A percentile compares a stretch with the other conserved stretches of the same genome.
Evolutionary conservation across 192 early-diverging fungal genomes (phyloP).

Genomic region (Backusella morwellensis): DNA sequence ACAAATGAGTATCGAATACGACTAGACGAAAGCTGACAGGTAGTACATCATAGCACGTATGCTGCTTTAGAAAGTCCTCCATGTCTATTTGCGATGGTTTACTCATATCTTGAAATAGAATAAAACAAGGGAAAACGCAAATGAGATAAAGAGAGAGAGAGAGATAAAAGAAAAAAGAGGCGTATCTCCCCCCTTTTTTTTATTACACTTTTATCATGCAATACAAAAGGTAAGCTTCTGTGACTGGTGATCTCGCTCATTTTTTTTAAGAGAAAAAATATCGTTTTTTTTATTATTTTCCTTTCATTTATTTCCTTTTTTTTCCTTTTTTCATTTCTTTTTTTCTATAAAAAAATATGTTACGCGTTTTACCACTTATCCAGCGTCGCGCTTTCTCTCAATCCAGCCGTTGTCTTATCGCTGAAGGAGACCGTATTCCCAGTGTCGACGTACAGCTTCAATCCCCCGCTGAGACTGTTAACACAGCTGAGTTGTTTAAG

Average conservation of each 20-base stretch:
- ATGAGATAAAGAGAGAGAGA: not conserved
- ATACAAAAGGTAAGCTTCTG: not conserved
- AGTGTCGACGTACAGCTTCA: conserved; percentile 33
- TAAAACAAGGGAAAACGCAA: not conserved
- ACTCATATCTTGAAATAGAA: not conserved
- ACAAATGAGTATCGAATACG: conserved; percentile 84
- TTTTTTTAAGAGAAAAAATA: conserved; percentile 4
- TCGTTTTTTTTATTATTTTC: not conserved
- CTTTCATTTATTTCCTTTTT: not conserved
- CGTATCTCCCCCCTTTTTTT: not conserved
- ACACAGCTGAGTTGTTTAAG: conserved; percentile 40
- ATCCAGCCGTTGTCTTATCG: conserved; percentile 2
- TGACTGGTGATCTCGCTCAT: not conserved
- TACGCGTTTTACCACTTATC: conserved; percentile 3
- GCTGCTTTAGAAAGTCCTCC: conserved; percentile 65
- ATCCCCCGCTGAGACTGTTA: conserved; percentile 42
- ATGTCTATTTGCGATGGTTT: conserved; percentile 21
- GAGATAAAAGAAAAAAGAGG: not conserved
- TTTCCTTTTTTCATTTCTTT: not conserved
- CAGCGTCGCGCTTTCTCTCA: conserved; percentile 16
- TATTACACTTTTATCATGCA: not conserved
- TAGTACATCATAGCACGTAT: conserved; percentile 87
- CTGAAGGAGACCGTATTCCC: conserved; percentile 31
- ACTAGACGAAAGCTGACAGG: conserved; percentile 87
- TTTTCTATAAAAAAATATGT: conserved; percentile 1